A percentile compares a stretch with the other conserved stretches of the same genome.
These are phyloP conservation scores for Epichloe festucae DNA, from an alignment of 2,329 filamentous ascomycete genomes.

Conservation along the genomic window DNA sequence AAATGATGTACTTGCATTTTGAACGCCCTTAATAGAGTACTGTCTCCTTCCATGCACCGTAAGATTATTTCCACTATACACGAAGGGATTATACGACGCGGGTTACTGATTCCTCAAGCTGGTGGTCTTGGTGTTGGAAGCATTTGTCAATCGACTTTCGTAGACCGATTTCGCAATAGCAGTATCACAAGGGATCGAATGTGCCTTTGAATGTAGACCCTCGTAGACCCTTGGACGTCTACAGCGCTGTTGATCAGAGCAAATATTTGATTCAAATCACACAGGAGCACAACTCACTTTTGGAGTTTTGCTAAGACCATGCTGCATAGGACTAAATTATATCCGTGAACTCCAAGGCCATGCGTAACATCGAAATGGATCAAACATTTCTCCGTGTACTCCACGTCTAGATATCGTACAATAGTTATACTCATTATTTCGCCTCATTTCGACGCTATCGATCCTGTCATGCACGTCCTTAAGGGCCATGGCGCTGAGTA, in stretches of 20 bases:
- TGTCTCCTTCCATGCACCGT: too few species aligned
- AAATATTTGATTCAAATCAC: background rate
- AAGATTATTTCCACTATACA: too few species aligned
- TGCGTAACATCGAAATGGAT: background rate
- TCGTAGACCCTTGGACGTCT: background rate
- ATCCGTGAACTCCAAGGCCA: background rate
- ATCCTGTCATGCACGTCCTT: slow-evolving; percentile 14
- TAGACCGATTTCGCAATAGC: too few species aligned
- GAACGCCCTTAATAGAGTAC: too few species aligned
- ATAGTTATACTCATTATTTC: background rate
- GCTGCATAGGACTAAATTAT: background rate
- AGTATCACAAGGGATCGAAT: too few species aligned
- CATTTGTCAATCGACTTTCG: too few species aligned
- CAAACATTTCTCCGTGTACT: background rate
- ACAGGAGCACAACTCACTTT: background rate
- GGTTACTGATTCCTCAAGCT: too few species aligned
- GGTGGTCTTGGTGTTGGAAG: too few species aligned
- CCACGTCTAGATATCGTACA: background rate
- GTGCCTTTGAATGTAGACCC: too few species aligned
- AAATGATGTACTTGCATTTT: too few species aligned
- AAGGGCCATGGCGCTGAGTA: slow-evolving; percentile 58
- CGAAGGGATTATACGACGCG: too few species aligned
- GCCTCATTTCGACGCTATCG: background rate
- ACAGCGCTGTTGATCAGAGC: background rate
- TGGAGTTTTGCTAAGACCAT: background rate